Percentiles rank a stretch among this genome's conserved stretches.
These are phyloP conservation scores for Elsinoe perseae DNA, from an alignment of 2,329 filamentous ascomycete species.

Conservation along the genomic window DNA sequence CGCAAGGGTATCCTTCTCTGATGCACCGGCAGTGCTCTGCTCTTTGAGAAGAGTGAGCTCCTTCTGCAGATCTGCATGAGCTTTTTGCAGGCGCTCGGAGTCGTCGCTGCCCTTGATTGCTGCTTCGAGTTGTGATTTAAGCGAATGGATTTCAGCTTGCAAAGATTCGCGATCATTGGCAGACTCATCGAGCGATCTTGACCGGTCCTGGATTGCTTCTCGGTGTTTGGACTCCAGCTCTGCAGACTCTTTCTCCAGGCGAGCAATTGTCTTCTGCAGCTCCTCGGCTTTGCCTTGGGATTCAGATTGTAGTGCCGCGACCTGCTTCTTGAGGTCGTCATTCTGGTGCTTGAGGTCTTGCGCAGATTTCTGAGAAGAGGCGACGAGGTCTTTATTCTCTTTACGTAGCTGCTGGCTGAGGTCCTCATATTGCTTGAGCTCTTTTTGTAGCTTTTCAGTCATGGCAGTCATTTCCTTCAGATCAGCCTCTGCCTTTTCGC, in stretches of 20 bases:
- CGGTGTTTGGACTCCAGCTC: slow-evolving; percentile 8
- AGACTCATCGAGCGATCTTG: slow-evolving; percentile 1
- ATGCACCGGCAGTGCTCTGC: background rate
- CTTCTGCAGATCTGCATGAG: background rate
- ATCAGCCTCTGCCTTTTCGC: slow-evolving; percentile 9
- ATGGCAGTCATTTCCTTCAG: slow-evolving; percentile 14
- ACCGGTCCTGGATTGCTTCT: slow-evolving; percentile 9
- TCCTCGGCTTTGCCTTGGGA: slow-evolving; percentile 4
- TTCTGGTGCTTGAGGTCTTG: slow-evolving; percentile 14
- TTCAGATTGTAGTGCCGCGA: slow-evolving; percentile 4
- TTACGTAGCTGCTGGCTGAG: slow-evolving; percentile 13
- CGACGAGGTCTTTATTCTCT: background rate
- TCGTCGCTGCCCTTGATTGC: background rate
- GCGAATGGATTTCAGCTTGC: background rate
- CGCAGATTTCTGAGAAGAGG: slow-evolving; percentile 1
- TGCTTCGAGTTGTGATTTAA: background rate
- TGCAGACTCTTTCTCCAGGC: slow-evolving; percentile 11
- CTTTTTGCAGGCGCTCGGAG: background rate
- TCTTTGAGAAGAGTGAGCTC: slow-evolving; percentile 5
- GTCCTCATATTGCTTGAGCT: slow-evolving; percentile 14
- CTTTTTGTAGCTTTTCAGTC: slow-evolving; percentile 16
- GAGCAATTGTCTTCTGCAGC: slow-evolving; percentile 16
- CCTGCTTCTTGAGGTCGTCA: slow-evolving; percentile 7
- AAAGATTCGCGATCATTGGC: background rate
- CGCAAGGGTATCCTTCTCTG: background rate